Conservation (phyloP, 176 grass and related monocot species). For the Aegilops bicornis region DNA sequence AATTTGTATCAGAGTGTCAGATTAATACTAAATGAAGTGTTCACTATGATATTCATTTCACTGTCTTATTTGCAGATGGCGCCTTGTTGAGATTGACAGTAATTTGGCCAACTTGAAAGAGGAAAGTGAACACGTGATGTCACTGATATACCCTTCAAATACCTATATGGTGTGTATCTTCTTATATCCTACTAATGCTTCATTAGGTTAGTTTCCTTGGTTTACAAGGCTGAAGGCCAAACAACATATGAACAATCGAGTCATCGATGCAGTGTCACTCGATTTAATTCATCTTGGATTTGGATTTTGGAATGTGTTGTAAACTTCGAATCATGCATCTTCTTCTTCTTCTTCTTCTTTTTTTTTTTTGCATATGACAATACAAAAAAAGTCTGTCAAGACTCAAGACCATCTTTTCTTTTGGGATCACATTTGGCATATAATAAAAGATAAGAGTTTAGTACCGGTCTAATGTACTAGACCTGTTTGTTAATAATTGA, state of each 20-base stretch:
- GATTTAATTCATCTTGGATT: conserved; percentile 3
- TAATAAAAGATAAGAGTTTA: not conserved
- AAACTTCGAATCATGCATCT: not conserved
- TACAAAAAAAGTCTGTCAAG: not conserved
- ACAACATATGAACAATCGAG: not conserved
- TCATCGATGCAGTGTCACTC: not conserved
- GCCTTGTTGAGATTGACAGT: conserved; percentile 87
- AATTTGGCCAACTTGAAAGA: conserved; percentile 60
- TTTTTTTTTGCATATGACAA: not conserved
- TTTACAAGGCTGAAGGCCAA: not conserved
- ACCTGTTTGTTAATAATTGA: not conserved
- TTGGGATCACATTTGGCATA: not conserved
- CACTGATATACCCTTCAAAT: conserved; percentile 88
- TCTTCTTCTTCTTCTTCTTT: not conserved
- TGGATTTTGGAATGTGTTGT: not conserved
- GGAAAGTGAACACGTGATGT: conserved; percentile 79
- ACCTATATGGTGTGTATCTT: conserved; percentile 84
- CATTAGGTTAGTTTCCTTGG: not conserved
- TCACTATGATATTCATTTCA: not conserved
- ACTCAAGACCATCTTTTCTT: not conserved
- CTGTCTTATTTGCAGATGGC: conserved; percentile 60
- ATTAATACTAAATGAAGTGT: not conserved
- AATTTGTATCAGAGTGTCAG: not conserved
- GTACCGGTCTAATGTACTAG: not conserved
- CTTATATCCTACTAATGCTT: not conserved